Evolutionary conservation across 176 grass and related monocot genomes (phyloP), one percentile per base, ranked within the genome.

Genomic region (Triticum monococcum): DNA sequence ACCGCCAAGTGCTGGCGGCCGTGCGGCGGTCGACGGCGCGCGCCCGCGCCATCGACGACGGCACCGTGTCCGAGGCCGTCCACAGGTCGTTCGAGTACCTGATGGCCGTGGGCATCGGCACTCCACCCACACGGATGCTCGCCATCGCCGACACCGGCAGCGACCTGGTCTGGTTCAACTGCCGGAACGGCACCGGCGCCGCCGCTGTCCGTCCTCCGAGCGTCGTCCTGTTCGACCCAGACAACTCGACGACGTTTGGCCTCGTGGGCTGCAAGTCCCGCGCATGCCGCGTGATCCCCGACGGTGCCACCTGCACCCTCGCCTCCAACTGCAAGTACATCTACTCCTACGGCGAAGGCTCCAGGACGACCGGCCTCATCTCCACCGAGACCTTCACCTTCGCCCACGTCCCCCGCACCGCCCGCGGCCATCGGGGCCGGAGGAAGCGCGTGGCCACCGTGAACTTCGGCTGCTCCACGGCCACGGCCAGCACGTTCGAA

Each of bases 371-470:
- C 50, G 50, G 16, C 50, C 50, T 54, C 50, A 17, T 54, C 16
- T 54, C 50, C 16, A 18, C 16, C 16, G 50, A 97, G 68, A 94
- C 89, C 24, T 82, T 97, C 81, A 79, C 64, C 75, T 97, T 97
- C 64, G 75, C 26, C 28, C 38, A 12, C 50, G 5, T 54, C 50
- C 50, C 50, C 7, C 63, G 7, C 50, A 54, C 16, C 70, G 2
- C 7, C 83, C 0, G 24, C 66, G 13, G 43, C 5, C 10, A 7
- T 22, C 2, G 25, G 5, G 37, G 22, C 7, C 12, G 24, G 65
- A 31, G 37, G 43, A 23, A 88, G 23, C 8, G 9, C 25, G 83
- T 86, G 46, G n/a, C 73, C 16, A 48, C 37, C 3, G 32, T 94
- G 8, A 32, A 35, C 7, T 94, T 97, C 48, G 92, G 92, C 12